phyloP scores from a whole-genome alignment of 768 basidiomycete species.

The Tricholoma furcatifolium region DNA sequence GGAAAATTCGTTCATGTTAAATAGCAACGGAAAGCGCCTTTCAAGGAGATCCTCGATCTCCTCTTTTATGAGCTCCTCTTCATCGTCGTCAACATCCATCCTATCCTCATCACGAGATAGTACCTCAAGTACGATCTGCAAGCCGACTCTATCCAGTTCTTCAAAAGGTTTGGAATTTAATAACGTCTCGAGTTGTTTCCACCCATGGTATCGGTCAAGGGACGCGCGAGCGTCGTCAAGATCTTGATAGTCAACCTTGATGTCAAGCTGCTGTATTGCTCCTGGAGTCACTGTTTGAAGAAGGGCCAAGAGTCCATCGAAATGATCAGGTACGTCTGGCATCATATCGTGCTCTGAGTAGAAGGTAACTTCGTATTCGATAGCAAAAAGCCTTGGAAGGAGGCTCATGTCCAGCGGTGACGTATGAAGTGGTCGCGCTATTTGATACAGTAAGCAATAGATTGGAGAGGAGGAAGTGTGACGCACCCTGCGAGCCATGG shows the following conservation, averaged over 20 bases:
- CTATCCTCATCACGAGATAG: background rate
- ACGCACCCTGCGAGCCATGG: constrained; percentile 4
- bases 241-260: constrained; percentile 5
- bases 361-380: constrained; percentile 9
- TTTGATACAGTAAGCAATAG: background rate
- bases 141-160: background rate
- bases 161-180: constrained; percentile 1
- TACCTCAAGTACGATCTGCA: constrained; percentile 4
- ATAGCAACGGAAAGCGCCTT: constrained; percentile 2
- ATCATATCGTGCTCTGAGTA: constrained; percentile 7
- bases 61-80: background rate
- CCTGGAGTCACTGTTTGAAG: constrained; percentile 5
- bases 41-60: background rate
- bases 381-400: constrained; percentile 6
- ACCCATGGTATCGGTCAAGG: constrained; percentile 1
- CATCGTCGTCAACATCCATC: background rate
- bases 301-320: constrained; percentile 7
- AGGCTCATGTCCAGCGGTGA: background rate
- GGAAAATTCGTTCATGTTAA: background rate
- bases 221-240: background rate
- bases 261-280: background rate
- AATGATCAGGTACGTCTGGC: constrained; percentile 4
- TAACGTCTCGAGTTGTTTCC: background rate
- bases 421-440: constrained; percentile 9
- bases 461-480: background rate